Percentiles rank a stretch among this genome's conserved stretches.
phyloP scores from a whole-genome alignment of 805 yeast species.

The Debaryomyces tyrocola region DNA sequence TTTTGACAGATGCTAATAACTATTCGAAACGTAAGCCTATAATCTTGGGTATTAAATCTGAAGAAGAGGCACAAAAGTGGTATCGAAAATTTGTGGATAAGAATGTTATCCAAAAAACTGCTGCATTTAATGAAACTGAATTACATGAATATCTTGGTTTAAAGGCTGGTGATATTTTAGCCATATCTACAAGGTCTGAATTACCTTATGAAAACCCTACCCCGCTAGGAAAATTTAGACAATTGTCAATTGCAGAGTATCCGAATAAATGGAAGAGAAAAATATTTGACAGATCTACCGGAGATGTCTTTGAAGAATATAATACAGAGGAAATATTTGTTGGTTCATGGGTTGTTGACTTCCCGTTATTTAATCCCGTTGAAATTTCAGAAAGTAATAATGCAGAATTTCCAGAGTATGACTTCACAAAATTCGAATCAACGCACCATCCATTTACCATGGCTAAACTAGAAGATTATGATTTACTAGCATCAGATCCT shows the following conservation, averaged over 20 bases:
- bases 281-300: constrained; percentile 13
- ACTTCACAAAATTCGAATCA: constrained; percentile 49
- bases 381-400: constrained; percentile 32
- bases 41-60: constrained; percentile 49
- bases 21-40: constrained; percentile 62
- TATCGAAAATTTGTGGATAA: constrained; percentile 32
- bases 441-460: constrained; percentile 99
- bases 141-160: constrained; percentile 37
- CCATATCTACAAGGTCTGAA: constrained; percentile 70
- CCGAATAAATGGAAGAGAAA: constrained; percentile 53
- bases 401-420: constrained; percentile 61
- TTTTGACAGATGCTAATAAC: constrained; percentile 38
- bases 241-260: constrained; percentile 58
- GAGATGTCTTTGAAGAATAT: constrained; percentile 13
- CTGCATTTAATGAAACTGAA: constrained; percentile 13
- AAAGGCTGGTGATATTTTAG: constrained; percentile 70
- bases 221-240: constrained; percentile 85
- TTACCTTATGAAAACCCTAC: constrained; percentile 90
- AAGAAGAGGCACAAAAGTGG: constrained; percentile 47
- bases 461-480: constrained; percentile 73
- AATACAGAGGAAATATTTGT: constrained; percentile 44
- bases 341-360: constrained; percentile 85
- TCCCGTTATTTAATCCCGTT: constrained; percentile 85
- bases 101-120: constrained; percentile 16
- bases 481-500: constrained; percentile 53